phyloP scores from a whole-genome alignment of 352 stramenopile genomes.

The Phytophthora foliorum region DNA sequence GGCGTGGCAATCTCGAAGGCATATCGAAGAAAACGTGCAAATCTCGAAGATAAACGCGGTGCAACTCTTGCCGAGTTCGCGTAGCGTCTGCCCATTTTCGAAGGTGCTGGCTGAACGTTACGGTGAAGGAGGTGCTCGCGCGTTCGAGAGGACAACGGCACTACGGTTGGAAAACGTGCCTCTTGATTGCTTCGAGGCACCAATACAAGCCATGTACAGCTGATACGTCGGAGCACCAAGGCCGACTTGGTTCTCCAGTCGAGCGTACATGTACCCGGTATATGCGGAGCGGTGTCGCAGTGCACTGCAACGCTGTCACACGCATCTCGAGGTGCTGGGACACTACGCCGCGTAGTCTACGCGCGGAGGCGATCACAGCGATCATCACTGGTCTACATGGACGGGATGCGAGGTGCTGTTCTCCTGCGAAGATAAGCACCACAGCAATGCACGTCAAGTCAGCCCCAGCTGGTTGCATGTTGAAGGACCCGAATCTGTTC shows the following conservation, averaged over 20 bases:
- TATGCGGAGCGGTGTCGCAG: constrained; percentile 21
- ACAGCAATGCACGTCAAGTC: constrained; percentile 19
- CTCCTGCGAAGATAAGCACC: not conserved
- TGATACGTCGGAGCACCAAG: no score
- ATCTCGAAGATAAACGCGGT: constrained; percentile 33
- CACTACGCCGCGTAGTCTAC: no score
- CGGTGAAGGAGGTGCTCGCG: not conserved
- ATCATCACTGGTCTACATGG: no score
- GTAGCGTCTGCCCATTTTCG: constrained; percentile 25
- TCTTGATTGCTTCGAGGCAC: not conserved
- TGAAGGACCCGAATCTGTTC: constrained; percentile 34
- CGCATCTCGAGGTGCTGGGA: constrained; percentile 17
- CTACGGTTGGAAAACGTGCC: not conserved
- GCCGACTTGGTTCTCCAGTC: constrained; percentile 31
- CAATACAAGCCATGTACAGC: no score
- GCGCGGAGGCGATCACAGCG: no score
- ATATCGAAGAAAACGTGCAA: constrained; percentile 26
- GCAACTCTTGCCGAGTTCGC: constrained; percentile 20
- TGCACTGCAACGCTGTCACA: constrained; percentile 16
- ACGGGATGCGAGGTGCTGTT: constrained; percentile 6
- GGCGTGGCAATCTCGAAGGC: not conserved
- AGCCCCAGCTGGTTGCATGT: constrained; percentile 24
- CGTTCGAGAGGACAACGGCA: not conserved
- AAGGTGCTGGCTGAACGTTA: constrained; percentile 5
- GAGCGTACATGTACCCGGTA: not conserved